Evolutionary conservation across 805 yeast genomes (phyloP).

Genomic region (Ascoidea rubescens): DNA sequence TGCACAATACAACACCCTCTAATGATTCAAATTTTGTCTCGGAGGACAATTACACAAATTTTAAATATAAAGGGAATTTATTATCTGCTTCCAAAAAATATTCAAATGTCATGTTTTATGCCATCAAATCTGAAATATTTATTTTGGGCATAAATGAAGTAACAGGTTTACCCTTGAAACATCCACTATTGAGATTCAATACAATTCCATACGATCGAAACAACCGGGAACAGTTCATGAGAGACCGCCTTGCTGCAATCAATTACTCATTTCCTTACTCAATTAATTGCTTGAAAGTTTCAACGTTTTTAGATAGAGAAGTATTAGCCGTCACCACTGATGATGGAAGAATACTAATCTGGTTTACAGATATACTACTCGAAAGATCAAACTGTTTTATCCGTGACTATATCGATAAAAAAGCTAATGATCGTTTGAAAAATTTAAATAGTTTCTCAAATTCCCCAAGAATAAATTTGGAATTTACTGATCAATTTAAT

Average conservation of each 20-base stretch:
- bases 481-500: neutral
- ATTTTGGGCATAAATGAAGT: constrained; percentile 20
- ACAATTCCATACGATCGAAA: constrained; percentile 26
- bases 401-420: neutral
- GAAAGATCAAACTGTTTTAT: constrained; percentile 3
- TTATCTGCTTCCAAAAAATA: constrained; percentile 4
- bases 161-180: constrained; percentile 15
- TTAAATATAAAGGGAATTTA: constrained; percentile 13
- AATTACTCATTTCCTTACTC: constrained; percentile 44
- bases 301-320: constrained; percentile 23
- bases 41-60: neutral
- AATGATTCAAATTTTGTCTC: constrained; percentile 10
- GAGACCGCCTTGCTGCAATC: constrained; percentile 30
- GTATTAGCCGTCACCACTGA: constrained; percentile 38
- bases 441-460: neutral
- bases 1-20: neutral
- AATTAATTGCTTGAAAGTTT: constrained; percentile 33
- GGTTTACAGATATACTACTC: constrained; percentile 19
- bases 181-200: constrained; percentile 22
- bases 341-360: constrained; percentile 36
- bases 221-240: constrained; percentile 11
- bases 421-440: neutral
- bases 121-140: constrained; percentile 21
- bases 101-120: constrained; percentile 18
- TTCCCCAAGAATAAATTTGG: neutral